These are phyloP conservation scores for Geotrichum klebahnii DNA, from an alignment of 1,139 yeast species.

Conservation along the genomic window DNA sequence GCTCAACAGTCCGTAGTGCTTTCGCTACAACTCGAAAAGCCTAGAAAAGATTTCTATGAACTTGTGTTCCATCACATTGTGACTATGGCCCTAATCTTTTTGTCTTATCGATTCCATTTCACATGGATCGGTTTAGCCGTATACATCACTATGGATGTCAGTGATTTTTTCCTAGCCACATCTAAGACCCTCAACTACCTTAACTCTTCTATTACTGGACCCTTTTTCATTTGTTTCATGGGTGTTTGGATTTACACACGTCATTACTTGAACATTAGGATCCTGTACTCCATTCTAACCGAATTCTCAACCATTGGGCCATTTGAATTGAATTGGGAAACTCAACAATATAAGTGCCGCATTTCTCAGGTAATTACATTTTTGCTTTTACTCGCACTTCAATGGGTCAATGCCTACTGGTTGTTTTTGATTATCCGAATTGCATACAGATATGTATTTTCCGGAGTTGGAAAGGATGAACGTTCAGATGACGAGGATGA, in stretches of 20 bases:
- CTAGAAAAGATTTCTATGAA: constrained; percentile 89
- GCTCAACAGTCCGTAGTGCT: constrained; percentile 86
- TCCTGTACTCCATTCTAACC: constrained; percentile 83
- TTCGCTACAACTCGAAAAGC: constrained; percentile 82
- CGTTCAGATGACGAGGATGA: constrained; percentile 84
- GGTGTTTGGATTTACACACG: constrained; percentile 80
- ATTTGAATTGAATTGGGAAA: constrained; percentile 76
- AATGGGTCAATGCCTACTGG: constrained; percentile 85
- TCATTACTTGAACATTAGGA: constrained; percentile 74
- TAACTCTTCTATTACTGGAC: constrained; percentile 59
- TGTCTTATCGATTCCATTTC: constrained; percentile 91
- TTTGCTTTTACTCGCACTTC: constrained; percentile 68
- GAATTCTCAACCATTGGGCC: constrained; percentile 84
- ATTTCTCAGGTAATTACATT: constrained; percentile 90
- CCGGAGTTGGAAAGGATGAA: constrained; percentile 68
- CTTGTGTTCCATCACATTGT: constrained; percentile 89
- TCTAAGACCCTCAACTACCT: constrained; percentile 84
- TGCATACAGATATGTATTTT: constrained; percentile 56
- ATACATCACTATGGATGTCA: constrained; percentile 91
- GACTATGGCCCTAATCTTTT: constrained; percentile 82
- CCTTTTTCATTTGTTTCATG: constrained; percentile 66
- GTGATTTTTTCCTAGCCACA: constrained; percentile 80
- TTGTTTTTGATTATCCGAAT: constrained; percentile 75
- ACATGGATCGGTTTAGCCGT: constrained; percentile 92
- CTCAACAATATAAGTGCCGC: constrained; percentile 94